Base-by-base conservation (phyloP, 441 rosid species). In the Capsella rubella region DNA sequence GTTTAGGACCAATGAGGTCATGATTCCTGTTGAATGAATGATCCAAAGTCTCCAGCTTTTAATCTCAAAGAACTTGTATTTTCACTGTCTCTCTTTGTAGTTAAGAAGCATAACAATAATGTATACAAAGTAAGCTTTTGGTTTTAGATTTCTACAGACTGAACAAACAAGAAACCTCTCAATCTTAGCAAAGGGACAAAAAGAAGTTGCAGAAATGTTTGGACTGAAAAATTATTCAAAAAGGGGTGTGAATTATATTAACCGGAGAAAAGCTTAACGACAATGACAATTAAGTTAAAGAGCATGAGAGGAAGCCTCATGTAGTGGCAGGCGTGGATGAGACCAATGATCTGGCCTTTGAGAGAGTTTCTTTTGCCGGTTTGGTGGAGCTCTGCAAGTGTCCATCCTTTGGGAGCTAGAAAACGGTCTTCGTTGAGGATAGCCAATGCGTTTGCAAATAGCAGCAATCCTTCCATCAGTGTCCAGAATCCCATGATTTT, bases 381-480 rank as follows among this genome's bases (percentile, higher is more conserved):
- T 82, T 84, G 81, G 73, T 78, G 89, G 9, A 91, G 82, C 75
- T 91, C 96, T 14, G 84, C 87, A 50, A 93, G 75, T 2, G 89
- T 87, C 97, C 93, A 91, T 64, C 93, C 88, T 75, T 89, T 85
- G 16, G 87, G 97, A 72, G 84, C 87, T 56, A 90, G 89, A 67
- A 86, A 88, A 58, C 96, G 83, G 68, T 91, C 96, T 71, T 93
- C 97, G 54, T 91, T 93, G 76, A 90, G 80, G 52, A 93, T 89
- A 21, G 98, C 97, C n/a, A 91, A 56, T 3, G 93, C 96, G 80
- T 91, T 93, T 55, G 95, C 93, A 60, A 93, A 81, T 6, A 93
- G 88, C 51, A 90, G 78, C 34, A 87, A 75, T 3, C 90, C 95
- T 83, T 90, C 96, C 74, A 90, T 72, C 1, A 87, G 67, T 28